Conservation (phyloP, 2,329 filamentous ascomycete genomes). For the Xylaria multiplex region DNA sequence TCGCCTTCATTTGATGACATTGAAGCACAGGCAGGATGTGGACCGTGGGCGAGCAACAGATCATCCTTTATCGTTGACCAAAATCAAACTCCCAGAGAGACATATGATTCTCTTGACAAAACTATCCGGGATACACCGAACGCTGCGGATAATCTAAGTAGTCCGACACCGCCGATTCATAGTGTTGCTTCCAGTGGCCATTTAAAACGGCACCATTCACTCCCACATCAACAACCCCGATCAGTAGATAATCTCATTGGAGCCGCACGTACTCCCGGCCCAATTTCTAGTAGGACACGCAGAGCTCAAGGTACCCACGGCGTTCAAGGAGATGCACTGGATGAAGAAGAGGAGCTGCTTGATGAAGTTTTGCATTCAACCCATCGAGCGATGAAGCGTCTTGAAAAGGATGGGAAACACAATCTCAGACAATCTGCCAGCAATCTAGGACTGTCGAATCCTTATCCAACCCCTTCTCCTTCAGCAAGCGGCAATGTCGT, state of each 20-base stretch:
- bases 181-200: conserved; percentile 60
- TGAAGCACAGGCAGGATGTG: conserved; percentile 91
- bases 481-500: conserved; percentile 85
- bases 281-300: conserved; percentile 82
- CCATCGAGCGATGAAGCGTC: conserved; percentile 75
- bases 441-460: conserved; percentile 69
- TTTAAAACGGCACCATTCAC: conserved; percentile 72
- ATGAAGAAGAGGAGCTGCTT: conserved; percentile 94
- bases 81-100: conserved; percentile 61
- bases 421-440: conserved; percentile 70
- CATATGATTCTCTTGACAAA: conserved; percentile 70
- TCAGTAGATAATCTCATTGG: conserved; percentile 71
- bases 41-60: conserved; percentile 86
- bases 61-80: conserved; percentile 83
- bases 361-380: conserved; percentile 88
- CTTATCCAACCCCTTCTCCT: conserved; percentile 74
- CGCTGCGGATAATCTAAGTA: conserved; percentile 56
- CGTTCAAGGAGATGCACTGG: conserved; percentile 89
- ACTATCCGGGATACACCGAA: conserved; percentile 65
- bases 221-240: conserved; percentile 70
- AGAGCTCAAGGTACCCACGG: conserved; percentile 80
- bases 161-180: conserved; percentile 65
- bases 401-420: conserved; percentile 66
- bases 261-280: conserved; percentile 64
- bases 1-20: conserved; percentile 85